Percentiles rank a stretch among this genome's conserved stretches.
Conservation (phyloP, 1,284 basidiomycete species). For the Thelephora terrestris region DNA sequence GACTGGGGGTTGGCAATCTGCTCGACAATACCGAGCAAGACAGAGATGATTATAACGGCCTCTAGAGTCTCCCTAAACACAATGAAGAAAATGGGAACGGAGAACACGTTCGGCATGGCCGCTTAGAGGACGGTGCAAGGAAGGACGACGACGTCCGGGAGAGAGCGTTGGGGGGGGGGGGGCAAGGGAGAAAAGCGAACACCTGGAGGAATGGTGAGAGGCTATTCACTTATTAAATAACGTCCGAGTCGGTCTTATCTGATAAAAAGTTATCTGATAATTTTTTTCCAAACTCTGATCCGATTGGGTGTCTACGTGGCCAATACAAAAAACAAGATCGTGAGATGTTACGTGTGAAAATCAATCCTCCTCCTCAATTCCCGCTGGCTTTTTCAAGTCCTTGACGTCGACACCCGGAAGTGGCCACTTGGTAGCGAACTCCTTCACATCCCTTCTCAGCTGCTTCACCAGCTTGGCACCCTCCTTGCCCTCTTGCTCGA, state of each 20-base stretch:
- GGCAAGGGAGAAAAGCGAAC: neutral
- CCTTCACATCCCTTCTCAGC: constrained; percentile 65
- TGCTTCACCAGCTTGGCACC: constrained; percentile 64
- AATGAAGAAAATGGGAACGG: constrained; percentile 81
- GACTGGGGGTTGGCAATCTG: constrained; percentile 54
- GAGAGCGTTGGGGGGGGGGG: constrained; percentile 5
- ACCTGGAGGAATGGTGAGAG: neutral
- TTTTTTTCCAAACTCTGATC: neutral
- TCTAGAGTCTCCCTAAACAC: constrained; percentile 86
- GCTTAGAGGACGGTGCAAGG: neutral
- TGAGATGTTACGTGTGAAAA: neutral
- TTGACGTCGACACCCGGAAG: constrained; percentile 82
- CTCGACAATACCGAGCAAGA: constrained; percentile 76
- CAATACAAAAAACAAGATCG: too few relatives aligned
- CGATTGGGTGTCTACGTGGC: too few relatives aligned
- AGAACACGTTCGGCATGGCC: constrained; percentile 58
- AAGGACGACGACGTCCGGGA: constrained; percentile 8
- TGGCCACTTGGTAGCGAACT: constrained; percentile 83
- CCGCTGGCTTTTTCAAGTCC: constrained; percentile 52
- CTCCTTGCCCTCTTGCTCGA: constrained; percentile 59
- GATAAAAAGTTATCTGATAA: constrained; percentile 13
- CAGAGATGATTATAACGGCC: constrained; percentile 81
- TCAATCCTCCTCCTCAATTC: constrained; percentile 48
- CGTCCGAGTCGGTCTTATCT: neutral
- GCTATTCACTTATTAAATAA: constrained; percentile 8